Conservation (phyloP, 805 yeast genomes). For the Cyberlindnera xylosilytica region DNA sequence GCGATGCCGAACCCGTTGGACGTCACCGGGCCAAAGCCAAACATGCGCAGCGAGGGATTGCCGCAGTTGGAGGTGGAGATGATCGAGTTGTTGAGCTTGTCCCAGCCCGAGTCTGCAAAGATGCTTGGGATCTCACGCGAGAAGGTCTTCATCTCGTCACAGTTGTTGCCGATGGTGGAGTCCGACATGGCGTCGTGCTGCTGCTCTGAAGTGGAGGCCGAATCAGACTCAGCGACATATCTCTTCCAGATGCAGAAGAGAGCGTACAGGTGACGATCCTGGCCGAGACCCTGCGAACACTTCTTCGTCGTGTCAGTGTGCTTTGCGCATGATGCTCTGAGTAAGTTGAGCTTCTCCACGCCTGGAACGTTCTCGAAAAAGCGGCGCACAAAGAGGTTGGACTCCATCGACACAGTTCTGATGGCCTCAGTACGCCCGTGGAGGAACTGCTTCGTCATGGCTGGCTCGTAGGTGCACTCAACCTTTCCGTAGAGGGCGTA, state of each 20-base stretch:
- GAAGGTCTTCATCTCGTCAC: slow-evolving; percentile 6
- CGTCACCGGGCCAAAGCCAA: slow-evolving; percentile 90
- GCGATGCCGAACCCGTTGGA: slow-evolving; percentile 94
- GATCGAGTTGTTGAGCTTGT: slow-evolving; percentile 72
- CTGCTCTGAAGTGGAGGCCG: slow-evolving; percentile 24
- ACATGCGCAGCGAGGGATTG: slow-evolving; percentile 78
- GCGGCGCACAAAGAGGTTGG: slow-evolving; percentile 78
- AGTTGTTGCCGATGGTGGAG: slow-evolving; percentile 24
- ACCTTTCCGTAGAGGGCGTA: slow-evolving; percentile 90
- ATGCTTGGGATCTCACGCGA: slow-evolving; percentile 58
- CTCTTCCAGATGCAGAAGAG: slow-evolving; percentile 84
- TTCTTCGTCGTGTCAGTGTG: slow-evolving; percentile 68
- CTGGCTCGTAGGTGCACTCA: slow-evolving; percentile 94
- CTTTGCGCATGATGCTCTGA: slow-evolving; percentile 65
- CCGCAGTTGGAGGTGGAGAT: slow-evolving; percentile 89
- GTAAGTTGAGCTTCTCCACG: slow-evolving; percentile 49
- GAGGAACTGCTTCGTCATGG: slow-evolving; percentile 84
- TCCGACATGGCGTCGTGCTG: slow-evolving; percentile 27
- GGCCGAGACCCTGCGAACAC: slow-evolving; percentile 80
- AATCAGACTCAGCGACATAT: slow-evolving; percentile 35
- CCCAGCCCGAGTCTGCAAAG: slow-evolving; percentile 89
- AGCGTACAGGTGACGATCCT: slow-evolving; percentile 88
- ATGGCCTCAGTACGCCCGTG: slow-evolving; percentile 95
- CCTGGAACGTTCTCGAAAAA: slow-evolving; percentile 69
- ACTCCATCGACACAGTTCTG: slow-evolving; percentile 77